Base-by-base conservation (phyloP, 257 asterid genomes). In the Solanum paucissectum region DNA sequence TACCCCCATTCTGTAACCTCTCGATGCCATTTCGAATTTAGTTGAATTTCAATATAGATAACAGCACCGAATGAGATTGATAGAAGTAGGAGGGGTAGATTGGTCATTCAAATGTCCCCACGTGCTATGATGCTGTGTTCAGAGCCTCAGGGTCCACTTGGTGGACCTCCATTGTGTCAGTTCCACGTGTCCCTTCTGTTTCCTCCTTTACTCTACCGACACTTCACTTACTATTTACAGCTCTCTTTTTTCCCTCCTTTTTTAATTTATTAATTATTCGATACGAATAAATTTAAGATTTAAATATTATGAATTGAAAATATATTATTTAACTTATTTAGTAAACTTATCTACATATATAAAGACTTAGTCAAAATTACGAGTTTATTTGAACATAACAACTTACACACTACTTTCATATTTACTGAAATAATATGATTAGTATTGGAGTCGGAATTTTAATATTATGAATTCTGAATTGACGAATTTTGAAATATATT, bases 91-190 rank as follows among this genome's bases (percentile, higher is more conserved):
- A 87, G 40, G 92, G 92, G 85, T 68, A 89, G 40, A 66, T 36
- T 21, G 12, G 94, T 87, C 88, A 89, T 83, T 86, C 40, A 1
- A 20, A 16, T 21, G 16, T 23, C 18, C 38, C 88, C 93, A 92
- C 93, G 90, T 91, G 94, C 88, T 44, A 46, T 86, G 91, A 90
- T 93, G 74, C 93, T 86, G 83, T 85, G 91, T 18, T 82, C 90
- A 88, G 90, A 49, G 25, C 69, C 37, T 10, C 88, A 88, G 85
- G 88, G 83, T 71, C 88, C 85, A 36, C 52, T 29, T 34, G 60
- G 85, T 86, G 52, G 88, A 20, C 71, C 52, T 42, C 88, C 88
- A 72, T 40, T 5, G 73, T 44, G 46, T 34, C 81, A 52, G 83
- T 58, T 84, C 58, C 81, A 34, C 42, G 90, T 27, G 52, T n/a